Base-by-base conservation (phyloP, 768 basidiomycete genomes). In the Dictyophora rubrovolvata region DNA sequence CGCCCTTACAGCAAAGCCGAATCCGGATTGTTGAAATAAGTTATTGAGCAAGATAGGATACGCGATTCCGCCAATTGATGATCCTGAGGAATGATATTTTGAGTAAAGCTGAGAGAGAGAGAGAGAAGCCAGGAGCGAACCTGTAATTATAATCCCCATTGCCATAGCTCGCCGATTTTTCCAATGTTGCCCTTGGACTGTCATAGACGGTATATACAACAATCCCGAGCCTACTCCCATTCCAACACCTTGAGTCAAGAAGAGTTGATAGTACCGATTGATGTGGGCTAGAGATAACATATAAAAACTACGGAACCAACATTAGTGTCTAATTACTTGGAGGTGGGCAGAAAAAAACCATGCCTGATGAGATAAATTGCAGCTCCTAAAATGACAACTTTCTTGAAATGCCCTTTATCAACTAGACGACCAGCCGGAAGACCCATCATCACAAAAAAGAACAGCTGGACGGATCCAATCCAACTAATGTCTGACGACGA, bases 91-190 rank as follows among this genome's bases (percentile, higher is more conserved):
- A 21, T 28, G n/a, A n/a, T n/a, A 28, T n/a, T 17, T 28, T n/a
- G 1, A 36, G 11, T n/a, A 28, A 4, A 17, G 5, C 17, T 28
- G n/a, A 21, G 16, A 33, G 22, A 18, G 10, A 33, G n/a, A n/a
- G n/a, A 33, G 16, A 53, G 18, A n/a, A 17, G 6, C 10, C 6
- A 36, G 5, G 21, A 53, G 16, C 36, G 10, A 28, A 53, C 28
- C 17, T 20, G 52, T 20, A n/a, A 80, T 79, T 37, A 74, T 78
- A 48, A 85, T 70, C 14, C 82, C 79, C 61, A 82, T 80, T 0
- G 79, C 81, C 42, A 83, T 66, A 5, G 77, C 74, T 12, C 77
- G 73, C 23, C 73, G 73, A 22, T 33, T 34, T 37, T 28, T 18
- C 53, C 53, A 53, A 37, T 53, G 53, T 10, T 53, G 53, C 5